Conservation (phyloP, 2,329 filamentous ascomycete genomes). For the Clonostachys chloroleuca region DNA sequence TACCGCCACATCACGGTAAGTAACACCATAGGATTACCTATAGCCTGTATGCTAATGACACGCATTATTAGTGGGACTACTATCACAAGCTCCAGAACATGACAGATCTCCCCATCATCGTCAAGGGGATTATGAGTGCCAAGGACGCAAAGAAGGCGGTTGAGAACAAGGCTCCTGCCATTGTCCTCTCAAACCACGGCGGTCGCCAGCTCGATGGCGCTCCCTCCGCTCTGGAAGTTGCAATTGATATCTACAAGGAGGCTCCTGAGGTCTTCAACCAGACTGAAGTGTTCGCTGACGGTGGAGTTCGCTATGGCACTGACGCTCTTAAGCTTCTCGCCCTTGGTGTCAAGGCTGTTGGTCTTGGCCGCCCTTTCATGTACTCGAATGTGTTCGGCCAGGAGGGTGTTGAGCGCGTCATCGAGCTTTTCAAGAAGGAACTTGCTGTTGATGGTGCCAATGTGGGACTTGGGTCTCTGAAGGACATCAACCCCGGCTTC, state of each 20-base stretch:
- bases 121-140: constrained; percentile 32
- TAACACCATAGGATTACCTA: background rate
- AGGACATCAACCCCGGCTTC: too few relatives aligned
- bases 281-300: constrained; percentile 33
- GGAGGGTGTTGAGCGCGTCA: constrained; percentile 31
- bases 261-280: constrained; percentile 29
- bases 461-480: background rate
- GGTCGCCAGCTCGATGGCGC: constrained; percentile 33
- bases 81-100: constrained; percentile 25
- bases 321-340: constrained; percentile 36
- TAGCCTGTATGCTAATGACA: too few relatives aligned
- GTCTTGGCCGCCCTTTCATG: constrained; percentile 47
- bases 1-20: background rate
- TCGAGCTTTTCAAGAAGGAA: constrained; percentile 36
- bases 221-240: constrained; percentile 29
- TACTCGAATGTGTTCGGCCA: constrained; percentile 45
- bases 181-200: constrained; percentile 37
- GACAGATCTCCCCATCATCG: constrained; percentile 30
- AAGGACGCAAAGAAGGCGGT: constrained; percentile 24
- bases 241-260: constrained; percentile 30
- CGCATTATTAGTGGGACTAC: constrained; percentile 20
- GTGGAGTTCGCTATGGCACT: constrained; percentile 35
- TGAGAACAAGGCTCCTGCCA: constrained; percentile 21
- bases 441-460: constrained; percentile 23
- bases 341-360: constrained; percentile 35